Percentiles rank a stretch among this genome's conserved stretches.
These are phyloP conservation scores for Termitomyces sp. DNA, from an alignment of 768 basidiomycete species.

Conservation along the genomic window DNA sequence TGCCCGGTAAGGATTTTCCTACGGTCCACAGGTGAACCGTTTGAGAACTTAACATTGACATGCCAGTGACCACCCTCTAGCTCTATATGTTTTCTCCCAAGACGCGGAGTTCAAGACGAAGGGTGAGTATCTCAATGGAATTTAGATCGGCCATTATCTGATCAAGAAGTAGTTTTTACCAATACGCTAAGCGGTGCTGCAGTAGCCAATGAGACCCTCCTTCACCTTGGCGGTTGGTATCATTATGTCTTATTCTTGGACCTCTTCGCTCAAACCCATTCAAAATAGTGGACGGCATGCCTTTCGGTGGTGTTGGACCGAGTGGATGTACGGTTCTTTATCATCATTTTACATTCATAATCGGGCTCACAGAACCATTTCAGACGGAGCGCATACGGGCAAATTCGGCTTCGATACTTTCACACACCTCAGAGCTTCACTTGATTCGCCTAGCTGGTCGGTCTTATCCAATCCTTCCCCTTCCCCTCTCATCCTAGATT, in stretches of 20 bases:
- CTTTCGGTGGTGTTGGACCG: slow-evolving; percentile 23
- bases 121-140: slow-evolving; percentile 30
- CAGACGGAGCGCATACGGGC: slow-evolving; percentile 66
- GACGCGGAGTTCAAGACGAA: slow-evolving; percentile 54
- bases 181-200: slow-evolving; percentile 70
- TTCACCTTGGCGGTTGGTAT: slow-evolving; percentile 53
- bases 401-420: slow-evolving; percentile 76
- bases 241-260: background rate
- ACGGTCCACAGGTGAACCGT: background rate
- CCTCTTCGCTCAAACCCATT: background rate
- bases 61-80: slow-evolving; percentile 64
- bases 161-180: slow-evolving; percentile 44
- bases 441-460: slow-evolving; percentile 57
- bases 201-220: slow-evolving; percentile 61
- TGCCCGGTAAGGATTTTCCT: slow-evolving; percentile 33
- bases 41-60: background rate
- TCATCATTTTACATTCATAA: background rate
- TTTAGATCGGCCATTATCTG: background rate
- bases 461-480: slow-evolving; percentile 15
- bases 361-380: background rate
- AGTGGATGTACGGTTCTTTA: slow-evolving; percentile 49
- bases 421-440: slow-evolving; percentile 62
- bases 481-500: background rate
- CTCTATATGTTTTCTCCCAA: slow-evolving; percentile 72
- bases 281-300: slow-evolving; percentile 18